Evolutionary conservation across 495 filamentous ascomycete genomes (phyloP), one percentile per base, ranked within the genome.

Genomic region (Neurospora sp.): DNA sequence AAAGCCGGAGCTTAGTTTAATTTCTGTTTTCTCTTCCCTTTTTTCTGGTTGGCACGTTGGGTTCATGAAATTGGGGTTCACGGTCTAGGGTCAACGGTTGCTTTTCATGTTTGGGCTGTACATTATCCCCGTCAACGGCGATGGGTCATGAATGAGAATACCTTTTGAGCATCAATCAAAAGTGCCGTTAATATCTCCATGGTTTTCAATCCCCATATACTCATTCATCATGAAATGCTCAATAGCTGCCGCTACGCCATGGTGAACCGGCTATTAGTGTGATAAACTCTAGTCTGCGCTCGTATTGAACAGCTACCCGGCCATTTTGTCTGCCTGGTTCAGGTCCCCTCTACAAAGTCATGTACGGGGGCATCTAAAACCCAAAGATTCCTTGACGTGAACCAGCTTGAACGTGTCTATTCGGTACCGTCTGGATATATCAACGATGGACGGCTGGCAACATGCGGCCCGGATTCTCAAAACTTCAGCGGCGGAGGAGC

Each of bases 61-160:
- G 92, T 92, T 88, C 84, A 87, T 87, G 83, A 85, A 79, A 93
- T 90, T 72, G 92, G 93, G 93, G 92, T 65, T 95, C 91, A 89
- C 90, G 91, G 90, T 84, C 85, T 87, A 88, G 89, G 90, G 87
- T 89, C 86, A 86, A 92, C 86, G 92, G 92, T 88, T 89, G 88
- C 86, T 89, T 90, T 86, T 83, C 75, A 74, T 76, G 88, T 91
- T 88, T 88, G 88, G 91, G 90, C 90, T 97, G 93, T 97, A 97
- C 88, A 96, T 94, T 96, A 94, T 90, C 85, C 79, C 83, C 83
- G 79, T 90, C 86, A 89, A 86, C 88, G 91, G 83, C 88, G 91
- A 92, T 84, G 86, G 53, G 85, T 85, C 82, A 87, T 81, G 85
- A 89, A 86, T 84, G 81, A 84, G 82, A 84, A 85, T 80, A 82